A percentile compares a stretch with the other conserved stretches of the same genome.
Evolutionary conservation across 192 early-diverging fungal species (phyloP).

Genomic region (Entophlyctis luteolus): DNA sequence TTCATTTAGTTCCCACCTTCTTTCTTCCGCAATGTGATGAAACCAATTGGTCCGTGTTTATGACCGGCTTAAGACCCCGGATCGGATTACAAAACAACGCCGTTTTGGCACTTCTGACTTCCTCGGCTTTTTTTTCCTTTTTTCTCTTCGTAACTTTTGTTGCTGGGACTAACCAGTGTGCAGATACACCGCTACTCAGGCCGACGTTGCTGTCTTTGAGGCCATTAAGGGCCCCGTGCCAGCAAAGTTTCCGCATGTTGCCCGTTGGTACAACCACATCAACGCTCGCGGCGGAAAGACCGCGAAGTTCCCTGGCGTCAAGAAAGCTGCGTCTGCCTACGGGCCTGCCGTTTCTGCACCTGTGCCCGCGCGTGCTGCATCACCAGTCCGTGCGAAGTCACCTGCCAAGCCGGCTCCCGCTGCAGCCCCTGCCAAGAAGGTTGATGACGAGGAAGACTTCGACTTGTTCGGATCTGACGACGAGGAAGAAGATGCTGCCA

Average conservation of each 20-base stretch:
- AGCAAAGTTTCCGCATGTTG: conserved; percentile 78
- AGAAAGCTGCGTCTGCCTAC: conserved; percentile 49
- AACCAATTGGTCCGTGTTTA: conserved; percentile 41
- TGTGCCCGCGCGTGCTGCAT: conserved; percentile 4
- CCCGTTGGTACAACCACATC: conserved; percentile 96
- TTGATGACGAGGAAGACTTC: conserved; percentile 85
- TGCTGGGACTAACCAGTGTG: background rate
- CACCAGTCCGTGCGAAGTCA: conserved; percentile 34
- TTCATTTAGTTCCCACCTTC: background rate
- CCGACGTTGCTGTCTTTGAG: conserved; percentile 85
- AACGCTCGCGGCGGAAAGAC: conserved; percentile 38
- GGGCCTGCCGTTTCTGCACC: conserved; percentile 57
- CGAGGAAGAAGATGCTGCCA: conserved; percentile 88
- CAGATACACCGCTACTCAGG: conserved; percentile 60
- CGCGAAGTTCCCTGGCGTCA: conserved; percentile 45
- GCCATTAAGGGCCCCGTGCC: conserved; percentile 69
- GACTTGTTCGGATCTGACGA: conserved; percentile 95
- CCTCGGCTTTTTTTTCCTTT: background rate
- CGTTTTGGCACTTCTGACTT: conserved; percentile 29
- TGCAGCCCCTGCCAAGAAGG: conserved; percentile 38
- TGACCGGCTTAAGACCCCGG: conserved; percentile 60
- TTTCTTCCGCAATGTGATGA: conserved; percentile 37
- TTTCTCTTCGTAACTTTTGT: background rate
- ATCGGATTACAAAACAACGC: conserved; percentile 29
- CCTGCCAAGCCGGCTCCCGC: conserved; percentile 2